Evolutionary conservation across 2,329 filamentous ascomycete species (phyloP), one percentile per base, ranked within the genome.

Genomic region (Exophiala bonariae): DNA sequence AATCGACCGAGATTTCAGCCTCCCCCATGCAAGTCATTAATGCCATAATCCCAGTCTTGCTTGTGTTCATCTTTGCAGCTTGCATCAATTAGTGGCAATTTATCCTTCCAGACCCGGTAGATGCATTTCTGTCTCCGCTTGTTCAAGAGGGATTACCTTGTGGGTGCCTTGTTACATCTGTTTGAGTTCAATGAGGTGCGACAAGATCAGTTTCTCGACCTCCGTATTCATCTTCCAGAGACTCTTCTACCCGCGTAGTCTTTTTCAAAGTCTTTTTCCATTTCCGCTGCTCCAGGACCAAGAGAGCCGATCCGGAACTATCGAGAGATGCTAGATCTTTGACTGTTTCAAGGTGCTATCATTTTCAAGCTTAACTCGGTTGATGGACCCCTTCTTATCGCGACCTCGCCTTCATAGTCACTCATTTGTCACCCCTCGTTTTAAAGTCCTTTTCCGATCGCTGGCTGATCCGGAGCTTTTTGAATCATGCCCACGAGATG

Each of bases 11-110:
- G 31, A 44, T 41, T 36, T 44, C 36, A 34, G 33, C 17, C 26
- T 36, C 14, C 30, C 43, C 52, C 48, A 54, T 54, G 52, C 52
- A 51, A 47, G 52, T 50, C 47, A 54, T 54, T 40, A 36, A 13
- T 16, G 33, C 38, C 30, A 36, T 20, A 20, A 26, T 43, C 47
- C 47, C 35, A 23, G 35, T 47, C 20, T 36, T 30, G 19, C 9
- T 35, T n/a, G n/a, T n/a, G n/a, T n/a, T n/a, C n/a, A n/a, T n/a
- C n/a, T n/a, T n/a, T n/a, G n/a, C n/a, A n/a, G n/a, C n/a, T n/a
- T n/a, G n/a, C n/a, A n/a, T n/a, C n/a, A n/a, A n/a, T n/a, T n/a
- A n/a, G 23, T 26, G 23, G 23, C 23, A 26, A 26, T 26, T 26
- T 26, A 26, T 26, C 23, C 23, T 26, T n/a, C 6, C 23, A 26